phyloP scores from a whole-genome alignment of 257 asterid species.

The Agastache rugosa region DNA sequence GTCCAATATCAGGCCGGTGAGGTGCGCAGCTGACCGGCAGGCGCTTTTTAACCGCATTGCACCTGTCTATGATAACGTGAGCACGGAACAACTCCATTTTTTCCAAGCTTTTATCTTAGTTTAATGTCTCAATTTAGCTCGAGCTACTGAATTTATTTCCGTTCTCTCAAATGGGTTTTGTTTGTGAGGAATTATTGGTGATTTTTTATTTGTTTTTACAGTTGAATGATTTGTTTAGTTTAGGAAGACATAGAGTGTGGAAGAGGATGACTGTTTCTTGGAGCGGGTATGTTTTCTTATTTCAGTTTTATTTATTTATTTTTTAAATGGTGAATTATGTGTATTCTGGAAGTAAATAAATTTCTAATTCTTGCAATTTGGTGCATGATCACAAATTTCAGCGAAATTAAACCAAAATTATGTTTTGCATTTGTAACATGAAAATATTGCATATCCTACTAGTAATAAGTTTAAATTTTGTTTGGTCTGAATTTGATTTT shows the following conservation, averaged over 20 bases:
- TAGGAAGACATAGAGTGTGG: slow-evolving; percentile 86
- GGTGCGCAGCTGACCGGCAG: slow-evolving; percentile 70
- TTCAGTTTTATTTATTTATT: background rate
- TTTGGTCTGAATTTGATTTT: background rate
- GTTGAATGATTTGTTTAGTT: slow-evolving; percentile 77
- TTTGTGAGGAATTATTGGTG: background rate
- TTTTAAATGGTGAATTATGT: background rate
- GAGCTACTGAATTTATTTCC: slow-evolving; percentile 16
- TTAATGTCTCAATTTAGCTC: slow-evolving; percentile 25
- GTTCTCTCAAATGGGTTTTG: slow-evolving; percentile 14
- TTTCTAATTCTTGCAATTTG: background rate
- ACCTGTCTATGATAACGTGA: slow-evolving; percentile 84
- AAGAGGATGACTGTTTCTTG: slow-evolving; percentile 91
- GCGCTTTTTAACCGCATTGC: slow-evolving; percentile 80
- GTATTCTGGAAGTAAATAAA: background rate
- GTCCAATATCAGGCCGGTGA: slow-evolving; percentile 41
- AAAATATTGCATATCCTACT: background rate
- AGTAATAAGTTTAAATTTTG: background rate
- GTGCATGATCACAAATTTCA: background rate
- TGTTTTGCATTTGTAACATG: background rate
- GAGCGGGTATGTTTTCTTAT: slow-evolving; percentile 59
- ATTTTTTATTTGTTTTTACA: slow-evolving; percentile 37
- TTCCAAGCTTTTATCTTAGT: slow-evolving; percentile 5
- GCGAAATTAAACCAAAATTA: background rate
- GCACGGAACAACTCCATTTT: slow-evolving; percentile 43